Base-by-base conservation (phyloP, 108 stramenopile genomes). In the Nannochloropsis salina region DNA sequence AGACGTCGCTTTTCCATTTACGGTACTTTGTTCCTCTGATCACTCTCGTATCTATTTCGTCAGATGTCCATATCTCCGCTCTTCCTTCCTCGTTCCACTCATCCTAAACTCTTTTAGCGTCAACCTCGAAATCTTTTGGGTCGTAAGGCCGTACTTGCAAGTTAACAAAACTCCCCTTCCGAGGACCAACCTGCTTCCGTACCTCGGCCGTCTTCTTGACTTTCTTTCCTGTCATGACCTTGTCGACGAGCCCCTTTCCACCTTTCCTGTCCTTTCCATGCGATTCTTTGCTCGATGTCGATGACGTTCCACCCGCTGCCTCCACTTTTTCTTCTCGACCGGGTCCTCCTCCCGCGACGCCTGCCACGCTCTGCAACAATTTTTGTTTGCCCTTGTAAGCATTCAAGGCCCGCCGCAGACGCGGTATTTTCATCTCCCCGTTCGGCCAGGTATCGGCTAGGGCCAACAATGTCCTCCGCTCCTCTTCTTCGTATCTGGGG, bases 351-450 rank as follows among this genome's bases (percentile, higher is more conserved):
- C 61, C 61, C 15, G 61, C 3, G n/a, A n/a, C 61, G 8, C 61
- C 61, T 15, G 15, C n/a, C 61, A 74, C 61, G 6, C 61, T 74
- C 61, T 74, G 61, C 61, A 74, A 74, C 6, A 74, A 74, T 0
- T 74, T 15, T n/a, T 74, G 61, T n/a, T n/a, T 74, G 20, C 61
- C 61, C 61, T 74, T 74, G 61, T 74, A 74, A n/a, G 15, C 61
- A 74, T 74, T 74, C 20, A 74, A 74, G 2, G 61, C 61, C 61
- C 61, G 61, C 6, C 61, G 61, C 61, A 74, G 61, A 15, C 61
- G 61, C 15, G 61, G 6, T 4, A 74, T 74, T n/a, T 74, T 74
- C 61, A 74, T 74, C 61, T n/a, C 61, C n/a, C n/a, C 61, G 20
- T 74, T n/a, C n/a, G 61, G 61, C 61, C 61, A 74, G 20, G n/a